Evolutionary conservation across 805 yeast species (phyloP), one percentile per base, ranked within the genome.

Genomic region (Kluyveromyces nonfermentans): DNA sequence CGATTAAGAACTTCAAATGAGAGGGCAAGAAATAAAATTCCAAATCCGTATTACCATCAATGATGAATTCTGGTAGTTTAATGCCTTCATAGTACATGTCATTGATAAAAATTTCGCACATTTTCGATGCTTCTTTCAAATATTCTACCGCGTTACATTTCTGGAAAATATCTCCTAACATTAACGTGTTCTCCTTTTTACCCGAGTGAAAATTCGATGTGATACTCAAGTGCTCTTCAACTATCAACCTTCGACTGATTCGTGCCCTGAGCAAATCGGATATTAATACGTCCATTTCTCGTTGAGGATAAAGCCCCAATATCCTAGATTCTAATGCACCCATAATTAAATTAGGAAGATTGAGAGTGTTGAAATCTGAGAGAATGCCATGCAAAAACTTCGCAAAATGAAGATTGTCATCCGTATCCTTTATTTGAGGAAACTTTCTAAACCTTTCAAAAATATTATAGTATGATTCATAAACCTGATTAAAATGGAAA

Each of bases 331-430:
- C 97, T 38, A 88, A 67, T 1, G 95, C 87, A 1, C 97, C 97
- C 88, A 88, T 85, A 71, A 90, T 83, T 47, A 89, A 69, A 60
- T 89, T 90, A 1, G 97, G 93, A 47, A 90, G 70, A 49, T 87
- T 85, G 43, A 82, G 68, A 40, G 87, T 72, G 64, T 90, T 96
- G 54, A 80, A 84, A 60, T 82, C 87, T 21, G 73, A 71, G 51
- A 90, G 67, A 49, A 88, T 74, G 28, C 73, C 69, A 21, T 75
- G 71, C 44, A 89, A 66, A 42, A 78, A 73, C 20, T 69, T 68
- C 57, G 94, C 82, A 60, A 90, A 89, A 50, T 64, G 64, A 34
- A 76, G 80, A 58, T 90, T 90, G 43, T 87, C 95, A 33, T 82
- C 79, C 32, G 87, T 62, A 0, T 83, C 77, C 22, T 71, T 69